Evolutionary conservation across 331 rosid genomes (phyloP), one percentile per base, ranked within the genome.

Genomic region (Malus hybrid): DNA sequence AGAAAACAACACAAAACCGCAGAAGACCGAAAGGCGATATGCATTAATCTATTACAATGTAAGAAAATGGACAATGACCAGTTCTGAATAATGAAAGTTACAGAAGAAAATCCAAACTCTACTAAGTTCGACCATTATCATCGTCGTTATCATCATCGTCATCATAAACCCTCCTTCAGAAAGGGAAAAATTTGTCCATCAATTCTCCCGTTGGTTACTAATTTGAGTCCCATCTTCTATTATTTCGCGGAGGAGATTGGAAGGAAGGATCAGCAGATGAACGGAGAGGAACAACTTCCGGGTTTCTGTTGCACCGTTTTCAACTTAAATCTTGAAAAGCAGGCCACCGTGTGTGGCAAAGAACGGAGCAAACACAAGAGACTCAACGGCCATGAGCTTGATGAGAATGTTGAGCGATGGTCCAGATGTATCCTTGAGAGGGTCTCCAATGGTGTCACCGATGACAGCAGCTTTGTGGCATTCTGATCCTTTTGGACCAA

Each of bases 381-480:
- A 92, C 85, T 94, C 99, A 0, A 94, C 97, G 0, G 97, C 99
- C 97, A 92, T 94, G 5, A 94, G 89, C 89, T 94, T 94, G 85
- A 94, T 94, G 2, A 94, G 99, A 70, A 94, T 94, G 96, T 94
- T 94, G 14, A 94, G 93, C 0, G 97, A 94, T 0, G 99, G 97
- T 26, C 97, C 99, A 0, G 97, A 94, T 30, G 97, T 92, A 57
- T 94, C 99, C 85, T 94, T 94, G 7, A 94, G 86, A 32, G 97
- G 99, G 83, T 94, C 99, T 5, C 99, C 99, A 26, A 94, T 89
- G 68, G 99, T 91, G 91, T 92, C 99, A 20, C 99, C 99, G 39
- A 92, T 94, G 39, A 94, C 97, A 55, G 97, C 97, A 4, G 97
- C 97, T 75, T 92, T 89, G 89, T 94, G 97, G 4, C 89, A 84